These are phyloP conservation scores for Fusarium cyanostomum DNA, from an alignment of 2,329 filamentous ascomycete genomes.

Conservation along the genomic window DNA sequence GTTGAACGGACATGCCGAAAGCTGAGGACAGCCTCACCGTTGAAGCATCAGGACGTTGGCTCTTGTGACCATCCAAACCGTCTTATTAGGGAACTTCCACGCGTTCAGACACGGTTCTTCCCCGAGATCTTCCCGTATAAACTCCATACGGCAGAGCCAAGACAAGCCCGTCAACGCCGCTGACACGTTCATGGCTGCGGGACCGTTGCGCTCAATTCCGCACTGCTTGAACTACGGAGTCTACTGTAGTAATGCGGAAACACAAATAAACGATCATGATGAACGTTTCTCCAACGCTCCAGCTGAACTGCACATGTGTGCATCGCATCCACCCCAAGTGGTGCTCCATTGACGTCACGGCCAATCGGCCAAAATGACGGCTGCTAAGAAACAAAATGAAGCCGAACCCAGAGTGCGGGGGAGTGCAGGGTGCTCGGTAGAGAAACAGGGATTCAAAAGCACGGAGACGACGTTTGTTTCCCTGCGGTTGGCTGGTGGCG, in stretches of 20 bases:
- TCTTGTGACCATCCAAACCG: neutral
- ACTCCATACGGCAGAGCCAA: constrained; percentile 9
- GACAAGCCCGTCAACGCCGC: constrained; percentile 21
- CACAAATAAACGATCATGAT: neutral
- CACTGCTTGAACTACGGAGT: neutral
- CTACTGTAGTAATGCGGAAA: neutral
- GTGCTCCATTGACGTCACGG: constrained; percentile 35
- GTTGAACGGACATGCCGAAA: neutral
- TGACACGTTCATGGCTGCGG: constrained; percentile 29
- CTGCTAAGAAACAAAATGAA: constrained; percentile 11
- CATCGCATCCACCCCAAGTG: too few relatives aligned
- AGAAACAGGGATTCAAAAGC: constrained; percentile 20
- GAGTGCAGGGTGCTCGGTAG: too few relatives aligned
- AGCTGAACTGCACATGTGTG: neutral
- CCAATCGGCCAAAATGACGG: constrained; percentile 34
- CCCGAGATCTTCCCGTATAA: neutral
- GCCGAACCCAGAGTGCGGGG: constrained; percentile 36
- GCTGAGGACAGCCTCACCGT: neutral
- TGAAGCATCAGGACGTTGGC: neutral
- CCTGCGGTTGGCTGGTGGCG: constrained; percentile 32
- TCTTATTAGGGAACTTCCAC: neutral
- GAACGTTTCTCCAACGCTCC: neutral
- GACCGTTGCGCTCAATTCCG: constrained; percentile 11
- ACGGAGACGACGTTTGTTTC: constrained; percentile 26
- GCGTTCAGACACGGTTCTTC: neutral